Base-by-base conservation (phyloP, 495 filamentous ascomycete species). In the Immersiella caudata region DNA sequence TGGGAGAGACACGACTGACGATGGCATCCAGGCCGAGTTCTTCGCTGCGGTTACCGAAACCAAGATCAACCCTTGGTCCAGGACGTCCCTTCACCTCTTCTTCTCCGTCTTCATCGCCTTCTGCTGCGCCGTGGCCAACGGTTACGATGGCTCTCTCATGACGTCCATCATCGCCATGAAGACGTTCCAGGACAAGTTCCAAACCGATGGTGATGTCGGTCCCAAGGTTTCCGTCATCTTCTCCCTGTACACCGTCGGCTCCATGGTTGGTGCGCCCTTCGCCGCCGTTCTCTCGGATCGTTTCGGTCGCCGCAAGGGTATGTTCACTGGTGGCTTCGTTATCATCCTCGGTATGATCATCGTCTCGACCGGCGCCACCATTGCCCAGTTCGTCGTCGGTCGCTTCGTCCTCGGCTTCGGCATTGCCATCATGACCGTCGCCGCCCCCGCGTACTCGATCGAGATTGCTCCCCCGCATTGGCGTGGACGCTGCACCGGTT, bases 21-120 rank as follows among this genome's bases (percentile, higher is more conserved):
- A 54, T 36, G 14, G 18, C 8, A 27, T 9, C 52, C 16, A 86
- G 85, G 85, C 86, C 75, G 85, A 86, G 29, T 75, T 88, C 16
- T 88, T 75, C 69, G 85, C 86, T 35, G 85, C 85, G 35, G 80
- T 87, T 66, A 74, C 85, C 56, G 84, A 86, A 70, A 82, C 84
- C 33, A 80, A 84, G 51, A 87, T 88, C 70, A 77, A 83, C 61
- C 77, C 75, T 49, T 81, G 84, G 81, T 86, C 84, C 79, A 84
- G 77, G 68, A 77, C 78, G 25, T 85, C 84, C 12, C 67, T 85
- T 22, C 81, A 85, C 7, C 77, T 88, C 46, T 87, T 86, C 73
- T 87, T 76, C 56, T 64, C 74, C 62, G 75, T 83, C 64, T 78
- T 81, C 66, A 67, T 80, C 52, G 75, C 81, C 46, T 84, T 84